Conservation (phyloP, 768 basidiomycete species). For the Tricholoma hemisulphureum region DNA sequence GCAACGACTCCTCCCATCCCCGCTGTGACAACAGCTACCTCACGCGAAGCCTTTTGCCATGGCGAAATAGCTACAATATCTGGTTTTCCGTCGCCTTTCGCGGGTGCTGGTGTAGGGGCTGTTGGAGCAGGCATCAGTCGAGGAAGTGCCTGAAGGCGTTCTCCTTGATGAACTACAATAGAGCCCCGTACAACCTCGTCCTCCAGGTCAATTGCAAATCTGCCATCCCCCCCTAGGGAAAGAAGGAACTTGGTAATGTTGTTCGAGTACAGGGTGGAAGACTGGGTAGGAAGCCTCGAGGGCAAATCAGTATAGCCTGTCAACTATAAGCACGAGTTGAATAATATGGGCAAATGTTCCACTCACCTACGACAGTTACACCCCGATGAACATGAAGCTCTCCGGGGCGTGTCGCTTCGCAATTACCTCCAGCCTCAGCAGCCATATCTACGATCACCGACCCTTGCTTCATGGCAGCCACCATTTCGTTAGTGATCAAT, state of each 20-base stretch:
- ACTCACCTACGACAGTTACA: constrained; percentile 76
- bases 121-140: constrained; percentile 65
- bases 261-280: constrained; percentile 87
- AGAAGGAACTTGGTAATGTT: constrained; percentile 88
- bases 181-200: constrained; percentile 87
- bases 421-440: constrained; percentile 89
- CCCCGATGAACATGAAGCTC: constrained; percentile 67
- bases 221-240: constrained; percentile 66
- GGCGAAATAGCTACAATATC: constrained; percentile 70
- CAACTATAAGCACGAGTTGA: constrained; percentile 2
- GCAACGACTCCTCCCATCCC: constrained; percentile 74
- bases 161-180: constrained; percentile 68
- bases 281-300: constrained; percentile 86
- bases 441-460: constrained; percentile 87
- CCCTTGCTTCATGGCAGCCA: constrained; percentile 89
- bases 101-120: constrained; percentile 47
- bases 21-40: constrained; percentile 70
- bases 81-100: constrained; percentile 43
- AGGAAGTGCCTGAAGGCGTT: constrained; percentile 63
- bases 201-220: constrained; percentile 65
- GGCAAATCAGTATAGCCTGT: constrained; percentile 82
- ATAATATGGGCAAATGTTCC: neutral
- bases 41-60: constrained; percentile 77
- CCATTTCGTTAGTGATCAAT: constrained; percentile 81
- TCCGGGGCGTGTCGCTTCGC: constrained; percentile 78